Evolutionary conservation across 2,329 filamentous ascomycete genomes (phyloP), one percentile per base, ranked within the genome.

Genomic region (Cladorrhinum sp.): DNA sequence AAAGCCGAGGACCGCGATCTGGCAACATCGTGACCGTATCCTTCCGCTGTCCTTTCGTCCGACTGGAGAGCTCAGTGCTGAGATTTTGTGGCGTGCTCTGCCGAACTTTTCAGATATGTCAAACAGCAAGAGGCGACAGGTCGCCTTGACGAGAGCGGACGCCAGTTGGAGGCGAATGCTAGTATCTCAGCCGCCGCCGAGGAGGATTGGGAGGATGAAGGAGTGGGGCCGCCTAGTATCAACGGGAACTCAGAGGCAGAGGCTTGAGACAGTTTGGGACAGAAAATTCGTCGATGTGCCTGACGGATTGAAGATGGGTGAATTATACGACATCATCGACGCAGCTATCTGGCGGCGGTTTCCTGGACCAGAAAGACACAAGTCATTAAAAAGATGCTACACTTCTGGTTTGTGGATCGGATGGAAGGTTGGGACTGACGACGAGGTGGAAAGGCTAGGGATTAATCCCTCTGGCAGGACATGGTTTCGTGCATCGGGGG

Each of bases 301-400:
- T 9, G 52, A 55, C 10, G 56, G 32, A n/a, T 12, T 58, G 56
- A 52, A 4, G 16, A 58, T 58, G 56, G 56, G 56, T 22, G 56
- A 58, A 29, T 24, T 52, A 2, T 58, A 53, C 9, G 56, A 58
- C 25, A 36, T 23, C 12, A 16, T 58, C 2, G 12, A 49, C 16
- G 45, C 18, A 20, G 7, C 9, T 20, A 7, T 49, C n/a, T 49
- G 45, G 45, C 18, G 22, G 3, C 45, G 45, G 6, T 49, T 49
- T 12, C 13, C 4, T 4, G 20, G 7, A 13, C 3, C 16, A 24
- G 18, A 49, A 24, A 49, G 22, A 18, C 22, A 24, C 18, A 49
- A 49, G 45, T 4, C 3, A 49, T 8, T 24, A 2, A 3, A 10
- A 4, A 49, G 45, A n/a, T 22, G 3, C 20, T 49, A 22, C 16